Evolutionary conservation across 2,329 filamentous ascomycete species (phyloP), one percentile per base, ranked within the genome.

Genomic region (Elsinoe arachidis): DNA sequence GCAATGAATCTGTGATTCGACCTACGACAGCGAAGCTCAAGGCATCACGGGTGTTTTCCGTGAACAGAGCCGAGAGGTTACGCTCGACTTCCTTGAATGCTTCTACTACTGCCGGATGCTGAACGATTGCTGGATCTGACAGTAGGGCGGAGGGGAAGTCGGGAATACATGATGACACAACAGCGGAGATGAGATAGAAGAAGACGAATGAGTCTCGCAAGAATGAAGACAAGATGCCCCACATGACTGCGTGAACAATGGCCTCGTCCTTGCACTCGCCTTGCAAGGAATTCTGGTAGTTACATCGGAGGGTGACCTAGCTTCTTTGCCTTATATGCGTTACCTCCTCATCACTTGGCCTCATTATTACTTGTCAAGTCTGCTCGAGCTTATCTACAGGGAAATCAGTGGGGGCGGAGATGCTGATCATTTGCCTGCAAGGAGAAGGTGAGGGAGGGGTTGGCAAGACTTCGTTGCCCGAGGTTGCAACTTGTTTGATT

Each of bases 81-180:
- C 49, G 49, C 19, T 53, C 49, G 5, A 53, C 49, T 15, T 53
- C 49, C n/a, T 21, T 39, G 34, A 53, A 53, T n/a, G 49, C 49
- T 14, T n/a, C 34, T 26, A 23, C 33, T 15, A 53, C 49, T 9
- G 49, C 49, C 9, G 49, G 49, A 17, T 53, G 49, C 34, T 26
- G 49, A 9, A 39, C n/a, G 26, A 53, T 15, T 15, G 49, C 33
- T 38, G 49, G 14, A 14, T 53, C 49, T 19, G 49, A 53, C 7
- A 53, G 34, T 11, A 53, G 30, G 2, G 34, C 15, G n/a, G 33
- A 35, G 4, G 49, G 30, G 19, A 53, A 33, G 23, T 53, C 49
- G 7, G 49, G 49, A n/a, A 53, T 35, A 19, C 49, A 53, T 7
- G 49, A 34, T 21, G 41, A 46, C 11, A 46, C 10, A 46, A 46